phyloP scores from a whole-genome alignment of 306 rosid species.

The Fragaria iinumae region DNA sequence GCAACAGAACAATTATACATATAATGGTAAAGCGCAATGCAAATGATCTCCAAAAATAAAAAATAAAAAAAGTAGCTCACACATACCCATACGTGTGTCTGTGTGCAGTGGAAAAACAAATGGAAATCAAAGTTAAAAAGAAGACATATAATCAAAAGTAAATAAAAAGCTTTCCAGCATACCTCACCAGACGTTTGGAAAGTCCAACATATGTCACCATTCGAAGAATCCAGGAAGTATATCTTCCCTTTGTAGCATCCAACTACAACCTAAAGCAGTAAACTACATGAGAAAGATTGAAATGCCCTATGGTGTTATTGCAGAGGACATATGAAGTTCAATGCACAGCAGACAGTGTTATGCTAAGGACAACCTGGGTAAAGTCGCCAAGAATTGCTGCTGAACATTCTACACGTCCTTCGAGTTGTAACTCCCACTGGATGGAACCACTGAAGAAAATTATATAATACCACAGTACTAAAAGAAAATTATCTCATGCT shows the following conservation, averaged over 20 bases:
- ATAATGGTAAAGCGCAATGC: neutral
- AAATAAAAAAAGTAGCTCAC: neutral
- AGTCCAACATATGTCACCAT: slow-evolving; percentile 70
- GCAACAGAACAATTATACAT: neutral
- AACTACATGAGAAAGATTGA: slow-evolving; percentile 26
- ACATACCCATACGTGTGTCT: no score
- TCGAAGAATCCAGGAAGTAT: slow-evolving; percentile 69
- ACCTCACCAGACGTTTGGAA: slow-evolving; percentile 92
- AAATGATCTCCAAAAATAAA: neutral
- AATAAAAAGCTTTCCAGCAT: slow-evolving; percentile 16
- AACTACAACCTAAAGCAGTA: slow-evolving; percentile 68
- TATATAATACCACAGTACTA: slow-evolving; percentile 33
- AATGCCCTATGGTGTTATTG: slow-evolving; percentile 7
- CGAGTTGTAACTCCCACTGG: slow-evolving; percentile 79
- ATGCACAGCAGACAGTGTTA: slow-evolving; percentile 2
- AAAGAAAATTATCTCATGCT: neutral
- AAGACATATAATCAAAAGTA: slow-evolving; percentile 23
- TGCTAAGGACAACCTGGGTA: slow-evolving; percentile 61
- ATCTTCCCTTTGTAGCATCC: slow-evolving; percentile 90
- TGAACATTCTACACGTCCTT: slow-evolving; percentile 86
- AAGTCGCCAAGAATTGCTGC: slow-evolving; percentile 75
- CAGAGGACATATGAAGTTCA: slow-evolving; percentile 7
- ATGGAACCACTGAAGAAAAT: slow-evolving; percentile 76
- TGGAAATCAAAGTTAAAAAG: neutral
- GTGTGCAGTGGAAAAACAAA: neutral